Evolutionary conservation across 805 yeast genomes (phyloP).

Genomic region (Barnettozyma californica): DNA sequence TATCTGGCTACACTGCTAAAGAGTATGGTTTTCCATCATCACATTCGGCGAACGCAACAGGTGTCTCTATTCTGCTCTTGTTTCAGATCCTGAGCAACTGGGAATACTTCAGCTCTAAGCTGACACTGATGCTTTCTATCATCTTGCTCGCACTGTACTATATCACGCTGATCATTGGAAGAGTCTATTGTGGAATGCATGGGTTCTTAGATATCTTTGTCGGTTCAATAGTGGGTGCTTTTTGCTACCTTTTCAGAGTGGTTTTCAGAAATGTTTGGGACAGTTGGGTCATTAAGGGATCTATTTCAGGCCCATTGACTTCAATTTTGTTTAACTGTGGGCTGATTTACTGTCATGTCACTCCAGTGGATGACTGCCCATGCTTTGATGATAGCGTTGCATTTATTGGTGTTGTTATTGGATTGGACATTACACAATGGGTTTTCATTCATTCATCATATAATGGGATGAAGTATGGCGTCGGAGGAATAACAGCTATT

Average conservation of each 20-base stretch:
- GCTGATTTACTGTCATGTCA: slow-evolving; percentile 65
- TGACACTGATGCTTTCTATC: slow-evolving; percentile 13
- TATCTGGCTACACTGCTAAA: slow-evolving; percentile 84
- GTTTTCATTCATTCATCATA: slow-evolving; percentile 20
- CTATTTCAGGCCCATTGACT: slow-evolving; percentile 30
- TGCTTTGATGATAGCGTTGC: slow-evolving; percentile 95
- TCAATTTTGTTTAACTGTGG: slow-evolving; percentile 38
- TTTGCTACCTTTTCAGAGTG: slow-evolving; percentile 44
- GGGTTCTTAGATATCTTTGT: slow-evolving; percentile 71
- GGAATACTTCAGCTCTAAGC: slow-evolving; percentile 5
- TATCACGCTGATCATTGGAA: slow-evolving; percentile 64
- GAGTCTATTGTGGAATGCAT: slow-evolving; percentile 97
- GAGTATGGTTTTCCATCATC: slow-evolving; percentile 96
- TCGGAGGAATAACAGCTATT: slow-evolving; percentile 19
- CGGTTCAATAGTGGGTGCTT: slow-evolving; percentile 62
- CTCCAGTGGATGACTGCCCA: slow-evolving; percentile 91
- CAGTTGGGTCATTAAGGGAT: slow-evolving; percentile 30
- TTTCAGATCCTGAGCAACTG: slow-evolving; percentile 18
- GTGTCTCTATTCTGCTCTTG: slow-evolving; percentile 55
- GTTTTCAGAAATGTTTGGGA: slow-evolving; percentile 42
- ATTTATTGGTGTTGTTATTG: slow-evolving; percentile 81
- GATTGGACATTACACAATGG: slow-evolving; percentile 48
- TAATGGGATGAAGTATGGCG: slow-evolving; percentile 14
- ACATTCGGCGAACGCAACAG: slow-evolving; percentile 92
- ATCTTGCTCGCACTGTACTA: slow-evolving; percentile 42